Base-by-base conservation (phyloP, 2,329 filamentous ascomycete genomes). In the Nannizzia gypsea region DNA sequence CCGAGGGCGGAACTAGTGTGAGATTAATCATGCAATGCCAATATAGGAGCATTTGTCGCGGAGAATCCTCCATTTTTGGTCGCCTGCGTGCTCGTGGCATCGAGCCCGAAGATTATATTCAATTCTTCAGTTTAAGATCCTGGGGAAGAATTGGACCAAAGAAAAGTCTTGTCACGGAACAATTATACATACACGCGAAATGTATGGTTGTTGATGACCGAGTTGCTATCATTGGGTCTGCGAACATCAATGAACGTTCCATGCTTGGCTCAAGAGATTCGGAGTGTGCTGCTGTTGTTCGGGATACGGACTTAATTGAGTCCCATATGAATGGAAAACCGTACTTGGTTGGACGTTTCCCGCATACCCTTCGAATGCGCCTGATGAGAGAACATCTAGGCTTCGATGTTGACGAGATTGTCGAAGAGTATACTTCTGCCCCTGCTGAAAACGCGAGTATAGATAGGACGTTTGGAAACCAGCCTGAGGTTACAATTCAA, bases 1-100 rank as follows among this genome's bases (percentile, higher is more conserved):
- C 90, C 9, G 85, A 89, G 67, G 90, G 88, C 22, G 92, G 92
- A 0, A 83, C 83, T 0, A 92, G 92, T 11, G 97, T 92, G 0
- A 77, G 90, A 57, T 90, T 91, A 15, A 99, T 97, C 68, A 97
- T 99, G 90, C 91, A 97, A 71, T 97, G 96, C 69, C 93, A 97
- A 71, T 99, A 93, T 79, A 96, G 95, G 74, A 95, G 90, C 0
- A 95, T 99, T 64, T 89, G 87, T 68, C 86, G 93, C 46, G 93
- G 93, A 3, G 87, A 95, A 65, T 80, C 96, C 70, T 96, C 90
- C 2, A 97, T 99, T 57, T 93, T 88, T 66, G 90, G 83, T 34
- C 87, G 88, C 68, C 83, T 96, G 59, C 78, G 79, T 60, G 83
- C 82, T 6, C 79, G 87, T 62, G 90, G 88, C 1, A 83, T 93